A percentile compares a stretch with the other conserved stretches of the same genome.
Conservation (phyloP, 768 basidiomycete species). For the Gymnopilus dilepis region DNA sequence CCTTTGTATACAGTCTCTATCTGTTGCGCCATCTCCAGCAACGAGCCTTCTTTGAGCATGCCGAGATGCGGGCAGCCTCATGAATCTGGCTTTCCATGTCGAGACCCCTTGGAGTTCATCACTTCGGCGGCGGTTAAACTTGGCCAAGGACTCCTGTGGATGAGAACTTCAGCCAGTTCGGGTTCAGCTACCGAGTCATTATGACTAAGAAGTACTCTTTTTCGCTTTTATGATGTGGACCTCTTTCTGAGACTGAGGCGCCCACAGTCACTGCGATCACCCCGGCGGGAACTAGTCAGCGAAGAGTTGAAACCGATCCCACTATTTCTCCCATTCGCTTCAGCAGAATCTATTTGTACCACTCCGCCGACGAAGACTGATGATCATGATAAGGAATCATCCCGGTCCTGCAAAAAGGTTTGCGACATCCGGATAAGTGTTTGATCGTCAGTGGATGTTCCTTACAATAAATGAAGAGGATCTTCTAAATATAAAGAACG, state of each 20-base stretch:
- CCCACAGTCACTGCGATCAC: slow-evolving; percentile 18
- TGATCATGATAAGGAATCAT: slow-evolving; percentile 17
- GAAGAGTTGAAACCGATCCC: slow-evolving; percentile 8
- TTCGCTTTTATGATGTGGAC: slow-evolving; percentile 14
- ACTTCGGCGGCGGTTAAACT: not conserved
- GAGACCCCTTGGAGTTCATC: not conserved
- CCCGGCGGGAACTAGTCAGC: slow-evolving; percentile 8
- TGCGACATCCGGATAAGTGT: slow-evolving; percentile 5
- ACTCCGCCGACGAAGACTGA: slow-evolving; percentile 18
- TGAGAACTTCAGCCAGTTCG: not conserved
- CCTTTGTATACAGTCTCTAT: not conserved
- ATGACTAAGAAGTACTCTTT: not conserved
- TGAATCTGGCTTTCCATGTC: not conserved
- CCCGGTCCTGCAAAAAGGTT: not conserved
- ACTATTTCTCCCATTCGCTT: slow-evolving; percentile 8
- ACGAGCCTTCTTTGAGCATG: not conserved
- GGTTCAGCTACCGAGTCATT: not conserved
- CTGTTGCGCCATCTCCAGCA: not conserved
- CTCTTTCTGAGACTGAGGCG: slow-evolving; percentile 1
- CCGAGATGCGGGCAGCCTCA: not conserved
- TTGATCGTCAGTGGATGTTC: slow-evolving; percentile 18
- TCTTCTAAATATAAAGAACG: slow-evolving; percentile 12
- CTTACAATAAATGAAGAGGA: slow-evolving; percentile 17
- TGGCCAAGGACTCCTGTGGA: not conserved
- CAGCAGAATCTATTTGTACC: not conserved